Conservation (phyloP, 495 filamentous ascomycete species). For the Paragyromitra xinjiangensis region DNA sequence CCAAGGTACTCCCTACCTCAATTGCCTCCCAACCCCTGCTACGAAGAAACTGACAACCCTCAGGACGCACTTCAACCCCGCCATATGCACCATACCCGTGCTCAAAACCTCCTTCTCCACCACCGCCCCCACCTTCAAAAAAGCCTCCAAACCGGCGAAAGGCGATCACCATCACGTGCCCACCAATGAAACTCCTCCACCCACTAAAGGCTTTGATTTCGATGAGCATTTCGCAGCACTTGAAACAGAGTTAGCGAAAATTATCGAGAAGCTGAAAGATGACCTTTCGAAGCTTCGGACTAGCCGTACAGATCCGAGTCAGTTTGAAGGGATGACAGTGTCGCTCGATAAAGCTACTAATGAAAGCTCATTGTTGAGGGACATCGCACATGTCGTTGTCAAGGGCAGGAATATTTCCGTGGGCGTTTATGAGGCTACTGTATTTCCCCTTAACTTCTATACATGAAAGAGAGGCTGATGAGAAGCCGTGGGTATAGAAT, state of each 20-base stretch:
- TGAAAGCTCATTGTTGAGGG: conserved; percentile 29
- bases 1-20: neutral
- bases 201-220: conserved; percentile 42
- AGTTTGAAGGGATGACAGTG: conserved; percentile 44
- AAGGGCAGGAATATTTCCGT: conserved; percentile 52
- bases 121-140: conserved; percentile 29
- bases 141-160: conserved; percentile 36
- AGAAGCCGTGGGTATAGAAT: conserved; percentile 35
- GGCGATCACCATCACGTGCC: conserved; percentile 31
- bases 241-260: conserved; percentile 34
- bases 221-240: conserved; percentile 46
- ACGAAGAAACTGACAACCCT: neutral
- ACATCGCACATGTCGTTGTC: conserved; percentile 53
- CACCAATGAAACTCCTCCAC: neutral
- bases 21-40: neutral
- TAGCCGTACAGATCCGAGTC: conserved; percentile 18
- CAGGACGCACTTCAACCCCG: neutral
- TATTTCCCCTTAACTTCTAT: neutral
- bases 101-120: conserved; percentile 3
- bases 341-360: conserved; percentile 37
- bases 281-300: conserved; percentile 53
- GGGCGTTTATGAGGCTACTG: conserved; percentile 52
- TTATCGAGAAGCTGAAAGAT: conserved; percentile 47
- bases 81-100: neutral
- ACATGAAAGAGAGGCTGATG: conserved; percentile 1